Percentiles rank a stretch among this genome's conserved stretches.
These are phyloP conservation scores for Penicillium sp. DNA, from an alignment of 2,329 filamentous ascomycete species.

Conservation along the genomic window DNA sequence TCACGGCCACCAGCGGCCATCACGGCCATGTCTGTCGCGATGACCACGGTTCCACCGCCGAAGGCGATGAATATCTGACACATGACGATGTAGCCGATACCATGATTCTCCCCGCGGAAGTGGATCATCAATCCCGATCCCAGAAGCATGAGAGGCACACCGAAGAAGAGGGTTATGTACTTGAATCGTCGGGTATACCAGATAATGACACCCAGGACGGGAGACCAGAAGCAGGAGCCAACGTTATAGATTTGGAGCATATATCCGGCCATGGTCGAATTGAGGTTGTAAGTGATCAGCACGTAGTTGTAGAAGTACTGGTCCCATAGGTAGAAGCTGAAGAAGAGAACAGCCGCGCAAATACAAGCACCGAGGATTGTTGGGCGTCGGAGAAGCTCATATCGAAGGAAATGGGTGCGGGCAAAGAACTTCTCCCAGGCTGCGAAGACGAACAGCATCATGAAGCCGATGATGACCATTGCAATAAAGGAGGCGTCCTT, in stretches of 20 bases:
- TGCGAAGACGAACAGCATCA: slow-evolving; percentile 21
- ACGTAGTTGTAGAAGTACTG: slow-evolving; percentile 29
- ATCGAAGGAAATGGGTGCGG: slow-evolving; percentile 28
- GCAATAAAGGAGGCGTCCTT: slow-evolving; percentile 28
- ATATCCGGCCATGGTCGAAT: slow-evolving; percentile 27
- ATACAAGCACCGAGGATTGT: slow-evolving; percentile 28
- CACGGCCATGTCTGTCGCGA: slow-evolving; percentile 25
- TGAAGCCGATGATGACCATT: slow-evolving; percentile 22
- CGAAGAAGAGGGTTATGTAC: slow-evolving; percentile 22
- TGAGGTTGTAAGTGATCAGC: slow-evolving; percentile 22
- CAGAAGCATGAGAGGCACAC: slow-evolving; percentile 24
- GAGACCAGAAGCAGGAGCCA: slow-evolving; percentile 25
- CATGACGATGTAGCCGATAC: slow-evolving; percentile 23
- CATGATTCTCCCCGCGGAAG: slow-evolving; percentile 24
- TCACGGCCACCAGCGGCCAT: slow-evolving; percentile 29
- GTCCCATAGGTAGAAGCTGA: slow-evolving; percentile 31
- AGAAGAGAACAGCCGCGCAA: slow-evolving; percentile 24
- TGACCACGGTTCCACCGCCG: slow-evolving; percentile 25
- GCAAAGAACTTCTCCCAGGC: slow-evolving; percentile 27
- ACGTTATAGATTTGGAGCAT: slow-evolving; percentile 30
- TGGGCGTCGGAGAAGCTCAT: slow-evolving; percentile 25
- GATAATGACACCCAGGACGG: slow-evolving; percentile 24
- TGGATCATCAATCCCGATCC: slow-evolving; percentile 29
- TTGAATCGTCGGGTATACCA: slow-evolving; percentile 24
- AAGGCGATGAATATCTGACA: slow-evolving; percentile 29